These are phyloP conservation scores for Ulmus americana DNA, from an alignment of 331 rosid species.

Conservation along the genomic window DNA sequence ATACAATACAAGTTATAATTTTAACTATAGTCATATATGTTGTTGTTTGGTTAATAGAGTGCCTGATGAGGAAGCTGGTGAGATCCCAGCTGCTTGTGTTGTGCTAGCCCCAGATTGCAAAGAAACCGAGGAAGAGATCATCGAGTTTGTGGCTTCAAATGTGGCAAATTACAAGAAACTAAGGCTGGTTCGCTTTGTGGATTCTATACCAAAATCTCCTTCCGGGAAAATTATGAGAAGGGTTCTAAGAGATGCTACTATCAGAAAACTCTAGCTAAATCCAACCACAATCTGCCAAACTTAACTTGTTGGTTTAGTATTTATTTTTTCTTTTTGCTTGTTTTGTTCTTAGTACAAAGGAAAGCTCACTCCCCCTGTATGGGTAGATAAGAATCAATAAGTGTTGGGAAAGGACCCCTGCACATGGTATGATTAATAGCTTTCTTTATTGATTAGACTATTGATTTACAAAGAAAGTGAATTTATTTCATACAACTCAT, in stretches of 20 bases:
- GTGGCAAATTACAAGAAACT: slow-evolving; percentile 80
- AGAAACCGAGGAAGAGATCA: slow-evolving; percentile 69
- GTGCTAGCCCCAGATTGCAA: slow-evolving; percentile 47
- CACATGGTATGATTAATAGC: no score
- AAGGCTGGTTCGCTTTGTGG: slow-evolving; percentile 66
- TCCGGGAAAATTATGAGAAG: slow-evolving; percentile 90
- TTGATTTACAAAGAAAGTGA: no score
- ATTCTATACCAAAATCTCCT: slow-evolving; percentile 73
- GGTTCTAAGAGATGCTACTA: slow-evolving; percentile 53
- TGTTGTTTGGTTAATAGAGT: slow-evolving; percentile 32
- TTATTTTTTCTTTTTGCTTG: no score
- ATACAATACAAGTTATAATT: background rate
- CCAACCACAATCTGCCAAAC: background rate
- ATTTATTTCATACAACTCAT: no score
- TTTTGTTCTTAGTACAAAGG: no score
- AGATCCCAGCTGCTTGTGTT: slow-evolving; percentile 78
- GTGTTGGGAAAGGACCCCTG: no score
- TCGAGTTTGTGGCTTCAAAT: slow-evolving; percentile 58
- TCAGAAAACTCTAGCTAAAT: slow-evolving; percentile 36
- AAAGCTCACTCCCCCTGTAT: no score
- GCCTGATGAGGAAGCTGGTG: slow-evolving; percentile 83
- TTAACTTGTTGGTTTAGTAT: no score
- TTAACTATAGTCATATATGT: background rate
- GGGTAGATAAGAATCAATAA: no score
- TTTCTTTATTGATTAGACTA: no score